Base-by-base conservation (phyloP, 257 asterid genomes). In the Coffea eugenioides region DNA sequence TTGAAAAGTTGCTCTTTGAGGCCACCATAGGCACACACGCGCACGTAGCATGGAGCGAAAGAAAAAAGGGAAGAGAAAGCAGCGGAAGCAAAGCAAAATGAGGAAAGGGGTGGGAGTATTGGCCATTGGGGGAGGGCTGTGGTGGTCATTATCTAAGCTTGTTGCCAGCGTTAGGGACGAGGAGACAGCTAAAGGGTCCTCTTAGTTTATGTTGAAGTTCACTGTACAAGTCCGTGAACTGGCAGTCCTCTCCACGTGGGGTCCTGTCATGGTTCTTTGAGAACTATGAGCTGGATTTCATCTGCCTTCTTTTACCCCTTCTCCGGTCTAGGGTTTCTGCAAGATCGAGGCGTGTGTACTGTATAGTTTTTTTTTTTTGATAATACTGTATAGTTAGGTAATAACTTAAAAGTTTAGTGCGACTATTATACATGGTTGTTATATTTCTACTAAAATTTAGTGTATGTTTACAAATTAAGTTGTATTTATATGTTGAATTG, bases 211-310 rank as follows among this genome's bases (percentile, higher is more conserved):
- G 65, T 67, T 80, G 69, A 31, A 16, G 45, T 54, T 78, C 27
- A 67, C 81, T 76, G 83, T 56, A 34, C 71, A 52, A 79, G 83
- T 77, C 89, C 84, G 89, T 89, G 91, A 89, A 81, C 82, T 87
- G 87, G 85, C 86, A 81, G 66, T 74, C 85, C 87, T 75, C 83
- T 68, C 84, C 86, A 85, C 89, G 88, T 87, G 90, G 88, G 87
- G 81, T 86, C 89, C 69, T 83, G 82, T 87, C 86, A 77, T 31
- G 34, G 34, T 61, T 81, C 86, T 82, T 80, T 78, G 66, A 76
- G 72, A 59, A 79, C 87, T 78, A 85, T 89, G 88, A 89, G 91
- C 91, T 89, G 93, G 81, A 82, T 82, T 85, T 84, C 83, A 78
- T 85, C 84, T 56, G 45, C 76, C 4, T 57, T 78, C 45, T 1